Conservation (phyloP, 768 basidiomycete genomes). For the Mycena maculata region DNA sequence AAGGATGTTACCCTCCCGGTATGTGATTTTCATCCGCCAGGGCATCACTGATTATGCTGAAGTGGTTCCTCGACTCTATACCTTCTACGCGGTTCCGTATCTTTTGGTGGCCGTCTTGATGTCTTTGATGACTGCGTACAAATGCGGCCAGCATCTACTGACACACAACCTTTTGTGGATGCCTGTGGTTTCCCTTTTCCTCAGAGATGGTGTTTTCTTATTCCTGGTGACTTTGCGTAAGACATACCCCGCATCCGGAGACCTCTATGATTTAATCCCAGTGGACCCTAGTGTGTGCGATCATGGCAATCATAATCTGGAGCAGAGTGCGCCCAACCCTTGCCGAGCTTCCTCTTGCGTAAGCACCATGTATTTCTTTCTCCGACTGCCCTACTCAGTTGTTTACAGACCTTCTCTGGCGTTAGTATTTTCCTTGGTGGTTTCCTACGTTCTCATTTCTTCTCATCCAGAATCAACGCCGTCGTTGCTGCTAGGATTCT, state of each 20-base stretch:
- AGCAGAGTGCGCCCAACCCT: not conserved
- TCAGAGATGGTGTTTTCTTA: slow-evolving; percentile 6
- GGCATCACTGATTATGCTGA: not conserved
- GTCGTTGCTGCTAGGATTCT: not conserved
- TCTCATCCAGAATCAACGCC: not conserved
- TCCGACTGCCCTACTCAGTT: not conserved
- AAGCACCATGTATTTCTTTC: not conserved
- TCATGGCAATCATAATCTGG: slow-evolving; percentile 6
- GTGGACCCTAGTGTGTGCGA: not conserved
- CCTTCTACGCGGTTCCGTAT: slow-evolving; percentile 7
- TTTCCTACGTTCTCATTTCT: not conserved
- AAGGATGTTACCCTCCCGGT: slow-evolving; percentile 1
- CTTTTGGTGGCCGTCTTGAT: not conserved
- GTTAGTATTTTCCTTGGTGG: not conserved
- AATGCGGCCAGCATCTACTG: not conserved
- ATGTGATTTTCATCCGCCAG: not conserved
- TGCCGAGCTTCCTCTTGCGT: slow-evolving; percentile 10
- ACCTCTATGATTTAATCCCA: not conserved
- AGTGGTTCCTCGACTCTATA: not conserved
- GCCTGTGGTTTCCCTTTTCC: slow-evolving; percentile 2
- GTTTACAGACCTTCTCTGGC: not conserved
- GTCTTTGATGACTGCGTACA: slow-evolving; percentile 7
- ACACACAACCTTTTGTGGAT: not conserved
- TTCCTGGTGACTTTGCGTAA: not conserved
- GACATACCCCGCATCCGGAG: not conserved